Evolutionary conservation across 2,329 filamentous ascomycete genomes (phyloP), one percentile per base, ranked within the genome.

Genomic region (Alternaria infectoria): DNA sequence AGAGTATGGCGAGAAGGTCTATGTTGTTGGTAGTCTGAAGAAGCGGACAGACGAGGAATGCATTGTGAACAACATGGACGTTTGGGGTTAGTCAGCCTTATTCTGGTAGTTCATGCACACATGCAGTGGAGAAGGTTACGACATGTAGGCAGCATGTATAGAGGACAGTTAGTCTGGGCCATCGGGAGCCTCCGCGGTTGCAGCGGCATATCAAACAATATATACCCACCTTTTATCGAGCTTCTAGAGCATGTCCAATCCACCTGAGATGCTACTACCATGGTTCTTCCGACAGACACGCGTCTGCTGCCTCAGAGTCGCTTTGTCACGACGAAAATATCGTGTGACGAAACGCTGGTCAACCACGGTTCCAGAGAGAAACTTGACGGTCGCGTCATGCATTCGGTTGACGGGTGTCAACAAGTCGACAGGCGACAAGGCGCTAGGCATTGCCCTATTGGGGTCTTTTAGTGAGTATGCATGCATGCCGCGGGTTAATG

Each of bases 1-100:
- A 73, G 84, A 83, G 25, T 85, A 87, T 49, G 92, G 92, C 15
- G 94, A 97, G 85, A 90, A 84, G 62, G 93, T 97, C 4, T 93
- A 87, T 77, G 86, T 83, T 25, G 89, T 98, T 64, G 96, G 95
- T 15, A 86, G 84, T 74, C 83, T 99, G 67, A 86, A 90, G 44
- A 80, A 85, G 66, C 86, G 89, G 71, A 74, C 77, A 6, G 84
- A 67, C 1, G 75, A 89, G 72, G 72, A 73, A 11, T 92, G 91
- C 74, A 81, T 89, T 23, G 80, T 94, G 62, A 84, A 82, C 65
- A 89, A 89, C 58, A 80, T 92, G 75, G 81, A 86, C 68, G 81
- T 74, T n/a, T 81, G 81, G 80, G 73, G 75, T 52, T 81, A 77
- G 60, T 44, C 9, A 6, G 21, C n/a, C 23, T 55, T n/a, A n/a